Conservation (phyloP, 805 yeast species). For the Scheffersomyces coipomensis region DNA sequence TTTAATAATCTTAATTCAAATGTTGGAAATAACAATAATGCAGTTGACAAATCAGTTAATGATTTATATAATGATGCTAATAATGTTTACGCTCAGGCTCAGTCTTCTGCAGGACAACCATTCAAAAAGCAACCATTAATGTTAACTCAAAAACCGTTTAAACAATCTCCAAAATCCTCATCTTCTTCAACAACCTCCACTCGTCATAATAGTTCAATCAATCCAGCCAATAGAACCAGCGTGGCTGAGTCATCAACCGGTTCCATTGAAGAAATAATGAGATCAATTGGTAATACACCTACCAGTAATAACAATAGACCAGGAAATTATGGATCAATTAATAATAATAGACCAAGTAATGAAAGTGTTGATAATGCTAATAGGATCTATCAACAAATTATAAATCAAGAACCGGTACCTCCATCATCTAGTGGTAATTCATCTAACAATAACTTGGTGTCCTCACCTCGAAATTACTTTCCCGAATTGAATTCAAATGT, state of each 20-base stretch:
- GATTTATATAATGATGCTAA: conserved; percentile 11
- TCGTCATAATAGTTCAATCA: background rate
- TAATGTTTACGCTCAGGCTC: conserved; percentile 4
- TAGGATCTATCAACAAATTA: conserved; percentile 29
- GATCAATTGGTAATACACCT: conserved; percentile 19
- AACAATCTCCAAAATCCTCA: conserved; percentile 5
- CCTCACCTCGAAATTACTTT: conserved; percentile 32
- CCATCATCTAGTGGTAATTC: background rate
- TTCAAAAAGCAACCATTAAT: conserved; percentile 34
- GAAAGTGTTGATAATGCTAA: conserved; percentile 16
- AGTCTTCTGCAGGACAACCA: background rate
- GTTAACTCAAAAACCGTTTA: conserved; percentile 37
- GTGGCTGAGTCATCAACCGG: conserved; percentile 9
- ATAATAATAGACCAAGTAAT: background rate
- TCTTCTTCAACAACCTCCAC: background rate
- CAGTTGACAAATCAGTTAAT: conserved; percentile 17
- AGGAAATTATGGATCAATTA: background rate
- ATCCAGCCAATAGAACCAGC: background rate
- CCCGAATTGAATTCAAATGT: conserved; percentile 24
- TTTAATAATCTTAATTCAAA: conserved; percentile 7
- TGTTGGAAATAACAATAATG: conserved; percentile 2
- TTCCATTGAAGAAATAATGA: conserved; percentile 27
- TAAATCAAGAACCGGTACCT: conserved; percentile 16
- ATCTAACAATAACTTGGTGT: conserved; percentile 7
- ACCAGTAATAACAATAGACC: conserved; percentile 9